Evolutionary conservation across 805 yeast species (phyloP).

Genomic region (Pichia nanzhaoensis): DNA sequence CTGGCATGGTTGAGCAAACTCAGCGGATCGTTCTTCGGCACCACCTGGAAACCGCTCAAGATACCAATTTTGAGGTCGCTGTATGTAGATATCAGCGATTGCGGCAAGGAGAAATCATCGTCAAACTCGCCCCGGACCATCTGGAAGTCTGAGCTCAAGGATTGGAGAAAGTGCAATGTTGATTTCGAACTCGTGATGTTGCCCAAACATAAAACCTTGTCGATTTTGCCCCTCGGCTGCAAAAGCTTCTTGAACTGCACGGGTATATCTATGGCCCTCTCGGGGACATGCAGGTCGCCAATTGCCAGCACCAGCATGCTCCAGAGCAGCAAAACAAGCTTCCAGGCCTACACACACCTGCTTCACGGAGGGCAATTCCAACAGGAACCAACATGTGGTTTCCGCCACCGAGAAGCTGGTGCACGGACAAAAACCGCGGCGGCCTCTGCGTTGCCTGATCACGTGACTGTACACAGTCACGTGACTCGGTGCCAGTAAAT

Average conservation of each 20-base stretch:
- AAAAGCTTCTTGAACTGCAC: slow-evolving; percentile 65
- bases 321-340: too few relatives aligned
- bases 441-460: too few relatives aligned
- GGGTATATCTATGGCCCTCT: slow-evolving; percentile 62
- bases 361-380: too few relatives aligned
- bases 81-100: slow-evolving; percentile 55
- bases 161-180: slow-evolving; percentile 57
- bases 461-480: too few relatives aligned
- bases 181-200: slow-evolving; percentile 65
- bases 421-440: too few relatives aligned
- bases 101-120: slow-evolving; percentile 45
- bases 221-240: slow-evolving; percentile 70
- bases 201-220: slow-evolving; percentile 80
- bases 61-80: slow-evolving; percentile 78
- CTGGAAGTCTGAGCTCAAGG: slow-evolving; percentile 65
- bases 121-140: slow-evolving; percentile 83
- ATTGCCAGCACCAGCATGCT: slow-evolving; percentile 69
- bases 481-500: too few relatives aligned
- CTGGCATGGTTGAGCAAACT: slow-evolving; percentile 77
- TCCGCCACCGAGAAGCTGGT: too few relatives aligned
- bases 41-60: slow-evolving; percentile 74
- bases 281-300: slow-evolving; percentile 89
- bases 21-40: slow-evolving; percentile 84
- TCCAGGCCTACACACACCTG: too few relatives aligned
- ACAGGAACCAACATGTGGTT: too few relatives aligned